Evolutionary conservation across 768 basidiomycete species (phyloP), one percentile per base, ranked within the genome.

Genomic region (Mycena venus): DNA sequence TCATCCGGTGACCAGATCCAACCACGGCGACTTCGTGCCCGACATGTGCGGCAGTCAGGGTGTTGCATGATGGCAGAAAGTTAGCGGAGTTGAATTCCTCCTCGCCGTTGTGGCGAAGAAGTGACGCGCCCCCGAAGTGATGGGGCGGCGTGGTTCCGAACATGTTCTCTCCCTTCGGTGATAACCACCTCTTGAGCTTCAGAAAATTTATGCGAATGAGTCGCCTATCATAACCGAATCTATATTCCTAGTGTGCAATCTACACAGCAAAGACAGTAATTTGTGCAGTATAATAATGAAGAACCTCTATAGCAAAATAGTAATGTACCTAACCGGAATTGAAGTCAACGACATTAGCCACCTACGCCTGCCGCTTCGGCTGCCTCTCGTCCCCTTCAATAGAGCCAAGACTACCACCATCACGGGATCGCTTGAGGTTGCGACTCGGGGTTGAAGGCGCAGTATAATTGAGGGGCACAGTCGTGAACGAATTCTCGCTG

Each of bases 401-500:
- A 2, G 64, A 62, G 9, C 38, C 29, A 21, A 61, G 0, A 40
- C 64, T 67, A 17, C 40, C 34, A 12, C 25, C 36, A 2, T 27
- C 63, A 9, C 40, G 51, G 7, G 21, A 5, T 2, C 66, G 25
- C 34, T 73, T 73, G 49, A 53, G 51, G 7, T 34, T 36, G 34
- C 68, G 66, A 11, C 58, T 77, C 40, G 86, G 87, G 61, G 84
- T 84, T 25, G 72, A 25, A 1, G 84, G 83, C 27, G 77, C 82
- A n/a, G n/a, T n/a, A 76, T 75, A 89, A 32, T 80, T 76, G 17
- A 81, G 79, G 1, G 86, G 78, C 8, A 91, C 88, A 0, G 87
- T 86, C 36, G 85, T 90, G 36, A 91, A 91, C 60, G 79, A 79
- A 71, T 90, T 91, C 63, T 87, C 74, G 2, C 74, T 62, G 74